Percentiles rank a stretch among this genome's conserved stretches.
These are phyloP conservation scores for Neocucurbitaria cava DNA, from an alignment of 2,329 filamentous ascomycete species.

Conservation along the genomic window DNA sequence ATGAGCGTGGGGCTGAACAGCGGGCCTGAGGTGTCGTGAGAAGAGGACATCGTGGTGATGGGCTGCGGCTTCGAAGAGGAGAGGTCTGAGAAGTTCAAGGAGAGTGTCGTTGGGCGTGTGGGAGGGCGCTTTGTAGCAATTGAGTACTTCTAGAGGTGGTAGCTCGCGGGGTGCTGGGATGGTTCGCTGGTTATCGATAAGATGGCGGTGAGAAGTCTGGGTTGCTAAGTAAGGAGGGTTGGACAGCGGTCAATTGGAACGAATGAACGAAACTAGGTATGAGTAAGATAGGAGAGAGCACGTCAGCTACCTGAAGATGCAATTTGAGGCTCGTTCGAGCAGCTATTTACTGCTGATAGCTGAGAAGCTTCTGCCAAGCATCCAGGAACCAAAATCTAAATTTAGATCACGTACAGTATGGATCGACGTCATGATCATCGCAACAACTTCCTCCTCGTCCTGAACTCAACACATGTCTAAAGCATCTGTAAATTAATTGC, in stretches of 20 bases:
- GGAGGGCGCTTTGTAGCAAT: not conserved
- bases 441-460: not conserved
- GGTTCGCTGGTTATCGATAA: constrained; percentile 31
- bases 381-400: constrained; percentile 14
- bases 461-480: not conserved
- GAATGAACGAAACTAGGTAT: not conserved
- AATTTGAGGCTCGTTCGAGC: not conserved
- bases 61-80: not conserved
- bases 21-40: constrained; percentile 51
- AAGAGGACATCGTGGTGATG: constrained; percentile 14
- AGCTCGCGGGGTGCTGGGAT: not conserved
- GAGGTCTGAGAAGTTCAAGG: not conserved
- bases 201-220: constrained; percentile 24
- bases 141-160: not conserved
- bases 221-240: not conserved
- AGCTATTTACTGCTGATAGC: not conserved
- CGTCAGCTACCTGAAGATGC: not conserved
- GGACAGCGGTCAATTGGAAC: not conserved
- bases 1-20: constrained; percentile 83
- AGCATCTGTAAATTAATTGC: not conserved
- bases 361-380: constrained; percentile 1
- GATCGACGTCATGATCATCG: constrained; percentile 10
- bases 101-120: not conserved
- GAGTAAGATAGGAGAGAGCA: not conserved
- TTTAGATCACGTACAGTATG: constrained; percentile 8